Conservation (phyloP, 2,329 filamentous ascomycete species). For the Colletotrichum graminicola region DNA sequence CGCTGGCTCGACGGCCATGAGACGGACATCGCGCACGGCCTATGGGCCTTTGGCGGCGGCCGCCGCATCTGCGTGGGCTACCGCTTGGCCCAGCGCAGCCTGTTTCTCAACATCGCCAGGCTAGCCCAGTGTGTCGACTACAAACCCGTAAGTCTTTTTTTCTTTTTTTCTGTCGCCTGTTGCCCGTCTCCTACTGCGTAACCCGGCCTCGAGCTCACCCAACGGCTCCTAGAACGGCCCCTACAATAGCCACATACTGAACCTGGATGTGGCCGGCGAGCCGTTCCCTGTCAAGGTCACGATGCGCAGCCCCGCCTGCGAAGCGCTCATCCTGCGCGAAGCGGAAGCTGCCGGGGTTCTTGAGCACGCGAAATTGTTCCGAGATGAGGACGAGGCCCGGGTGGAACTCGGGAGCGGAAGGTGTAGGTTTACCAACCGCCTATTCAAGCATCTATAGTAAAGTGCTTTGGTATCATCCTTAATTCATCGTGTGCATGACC, state of each 20-base stretch:
- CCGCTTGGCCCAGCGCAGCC: conserved; percentile 45
- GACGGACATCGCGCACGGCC: conserved; percentile 44
- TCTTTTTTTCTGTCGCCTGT: not conserved
- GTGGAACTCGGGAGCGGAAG: not conserved
- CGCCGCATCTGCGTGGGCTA: conserved; percentile 46
- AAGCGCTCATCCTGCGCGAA: conserved; percentile 30
- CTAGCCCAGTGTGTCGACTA: conserved; percentile 46
- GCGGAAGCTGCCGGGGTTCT: conserved; percentile 12
- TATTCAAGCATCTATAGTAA: not conserved
- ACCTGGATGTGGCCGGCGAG: conserved; percentile 37
- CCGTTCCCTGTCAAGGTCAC: conserved; percentile 42
- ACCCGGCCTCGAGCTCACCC: not conserved
- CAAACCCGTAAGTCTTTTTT: not conserved
- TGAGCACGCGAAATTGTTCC: conserved; percentile 3
- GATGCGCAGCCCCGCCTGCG: conserved; percentile 30
- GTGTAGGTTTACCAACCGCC: not conserved
- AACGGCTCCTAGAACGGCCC: conserved; percentile 22
- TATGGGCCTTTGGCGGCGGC: conserved; percentile 48
- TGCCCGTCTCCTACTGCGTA: not conserved
- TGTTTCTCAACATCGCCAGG: conserved; percentile 46
- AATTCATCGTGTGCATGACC: not conserved
- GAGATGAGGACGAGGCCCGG: not conserved
- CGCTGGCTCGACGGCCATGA: conserved; percentile 51
- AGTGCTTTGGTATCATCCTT: not conserved
- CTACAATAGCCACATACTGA: conserved; percentile 34